A percentile compares a stretch with the other conserved stretches of the same genome.
These are phyloP conservation scores for Geranium rotundifolium DNA, from an alignment of 345 rosid genomes.

Conservation along the genomic window DNA sequence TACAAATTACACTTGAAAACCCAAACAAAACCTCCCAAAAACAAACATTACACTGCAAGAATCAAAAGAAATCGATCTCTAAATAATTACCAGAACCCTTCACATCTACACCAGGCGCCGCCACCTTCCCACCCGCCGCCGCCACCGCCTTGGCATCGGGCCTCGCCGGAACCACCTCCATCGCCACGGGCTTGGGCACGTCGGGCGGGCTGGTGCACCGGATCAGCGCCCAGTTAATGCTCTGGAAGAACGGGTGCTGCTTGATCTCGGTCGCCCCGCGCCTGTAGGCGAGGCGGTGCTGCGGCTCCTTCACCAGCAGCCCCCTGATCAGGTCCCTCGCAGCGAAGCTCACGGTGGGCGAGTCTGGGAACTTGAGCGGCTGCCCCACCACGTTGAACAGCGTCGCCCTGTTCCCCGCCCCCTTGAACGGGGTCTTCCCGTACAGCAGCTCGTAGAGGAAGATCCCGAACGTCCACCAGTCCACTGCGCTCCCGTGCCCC, in stretches of 20 bases:
- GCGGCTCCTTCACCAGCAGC: constrained; percentile 74
- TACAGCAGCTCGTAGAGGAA: constrained; percentile 74
- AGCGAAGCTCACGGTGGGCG: constrained; percentile 63
- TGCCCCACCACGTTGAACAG: constrained; percentile 65
- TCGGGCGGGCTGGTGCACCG: constrained; percentile 75
- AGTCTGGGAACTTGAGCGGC: constrained; percentile 58
- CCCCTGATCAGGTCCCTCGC: constrained; percentile 72
- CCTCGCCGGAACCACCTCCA: constrained; percentile 18
- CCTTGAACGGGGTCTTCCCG: constrained; percentile 75
- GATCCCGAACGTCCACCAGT: constrained; percentile 91
- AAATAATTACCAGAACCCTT: constrained; percentile 55
- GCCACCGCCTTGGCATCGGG: too few relatives aligned
- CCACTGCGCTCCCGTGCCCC: constrained; percentile 86
- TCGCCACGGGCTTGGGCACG: constrained; percentile 29
- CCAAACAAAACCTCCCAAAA: too few relatives aligned
- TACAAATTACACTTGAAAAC: not conserved
- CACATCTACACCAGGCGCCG: constrained; percentile 24
- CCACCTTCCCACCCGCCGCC: constrained; percentile 9
- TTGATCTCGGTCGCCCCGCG: constrained; percentile 81
- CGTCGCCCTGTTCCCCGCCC: constrained; percentile 60
- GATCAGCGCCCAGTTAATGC: constrained; percentile 76
- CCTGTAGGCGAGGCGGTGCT: constrained; percentile 54
- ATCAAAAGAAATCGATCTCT: constrained; percentile 71
- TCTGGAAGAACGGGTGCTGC: constrained; percentile 75
- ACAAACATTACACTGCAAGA: not conserved